Evolutionary conservation across 2,329 filamentous ascomycete genomes (phyloP), one percentile per base, ranked within the genome.

Genomic region (Parafenestella ontariensis): DNA sequence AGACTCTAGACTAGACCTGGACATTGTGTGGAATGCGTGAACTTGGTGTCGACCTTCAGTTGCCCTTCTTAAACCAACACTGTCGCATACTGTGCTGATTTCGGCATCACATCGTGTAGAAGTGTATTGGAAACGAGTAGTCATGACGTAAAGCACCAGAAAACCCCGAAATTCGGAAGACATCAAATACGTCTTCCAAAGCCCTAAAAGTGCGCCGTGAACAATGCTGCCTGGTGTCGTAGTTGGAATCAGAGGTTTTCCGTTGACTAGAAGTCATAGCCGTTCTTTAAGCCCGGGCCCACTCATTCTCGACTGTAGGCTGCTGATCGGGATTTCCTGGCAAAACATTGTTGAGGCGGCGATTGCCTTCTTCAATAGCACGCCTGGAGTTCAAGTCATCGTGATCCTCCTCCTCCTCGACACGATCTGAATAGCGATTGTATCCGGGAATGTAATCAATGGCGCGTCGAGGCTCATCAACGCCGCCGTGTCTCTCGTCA

Each of bases 391-490:
- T 42, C 5, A 39, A 28, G 18, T 62, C 56, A 13, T 61, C 61
- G 1, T 68, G 58, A 8, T 57, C 61, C 3, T 58, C 51, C 13
- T 70, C 68, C n/a, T 70, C 69, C n/a, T 68, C 60, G 31, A 72
- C 51, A 36, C 68, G 64, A 49, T 75, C 72, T 5, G 63, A 62
- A 51, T 75, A 75, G 8, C 53, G 58, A 21, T 59, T 62, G 49
- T 63, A 66, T 43, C 63, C 61, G n/a, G 71, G 64, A n/a, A 67
- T 41, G 20, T 71, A 73, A 33, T 68, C 68, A 45, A 72, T 73
- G 5, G 66, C 68, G 33, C 64, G 57, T 47, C 60, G 65, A 15
- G 62, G 47, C 28, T 56, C 61, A 17, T 61, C 54, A 11, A 54
- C 56, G 6, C 55, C 55, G 41, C 66, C 66, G 21, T 69, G 55